Base-by-base conservation (phyloP, 2,329 filamentous ascomycete species). In the Parascedosporium putredinis region DNA sequence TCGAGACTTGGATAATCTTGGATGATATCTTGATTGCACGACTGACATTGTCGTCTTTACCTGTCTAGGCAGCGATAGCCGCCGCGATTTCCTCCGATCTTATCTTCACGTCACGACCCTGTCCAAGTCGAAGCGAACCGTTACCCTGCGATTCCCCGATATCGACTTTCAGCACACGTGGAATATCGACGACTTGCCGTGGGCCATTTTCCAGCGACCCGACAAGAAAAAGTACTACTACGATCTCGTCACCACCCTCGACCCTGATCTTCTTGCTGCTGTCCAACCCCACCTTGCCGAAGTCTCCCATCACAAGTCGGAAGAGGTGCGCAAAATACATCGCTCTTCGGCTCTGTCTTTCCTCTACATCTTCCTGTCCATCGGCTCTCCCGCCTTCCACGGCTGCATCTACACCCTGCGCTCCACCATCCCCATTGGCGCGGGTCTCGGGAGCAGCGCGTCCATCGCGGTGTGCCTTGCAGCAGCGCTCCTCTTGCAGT, bases 221-320 rank as follows among this genome's bases (percentile, higher is more conserved):
- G 77, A 76, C 25, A 95, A 94, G 73, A 96, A 95, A 71, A 95
- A 93, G 72, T 86, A 83, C 60, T 97, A 97, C 71, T 95, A 95
- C 68, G 88, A 93, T 57, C 75, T 90, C 45, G 84, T 93, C 49
- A 95, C 88, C 10, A 75, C 78, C 45, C 79, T 98, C 52, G 93
- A 98, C 60, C 75, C 78, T 2, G 88, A 95, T 50, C 78, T 98
- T 20, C 70, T 95, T 48, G 80, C 78, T 34, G 86, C 88, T 2
- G 79, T 97, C 57, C 77, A 89, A 64, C 89, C 91, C 23, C 83
- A 89, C 61, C 79, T 96, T 23, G 72, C 74, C 51, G 66, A 74
- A 51, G 80, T 98, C 42, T 94, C 88, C 5, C 70, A 75, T 7
- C 65, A 74, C 51, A 76, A 78, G 55, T 72, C 83, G 6, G 80